Percentiles rank a stretch among this genome's conserved stretches.
phyloP scores from a whole-genome alignment of 257 asterid species.

The Nicotiana tabacum region DNA sequence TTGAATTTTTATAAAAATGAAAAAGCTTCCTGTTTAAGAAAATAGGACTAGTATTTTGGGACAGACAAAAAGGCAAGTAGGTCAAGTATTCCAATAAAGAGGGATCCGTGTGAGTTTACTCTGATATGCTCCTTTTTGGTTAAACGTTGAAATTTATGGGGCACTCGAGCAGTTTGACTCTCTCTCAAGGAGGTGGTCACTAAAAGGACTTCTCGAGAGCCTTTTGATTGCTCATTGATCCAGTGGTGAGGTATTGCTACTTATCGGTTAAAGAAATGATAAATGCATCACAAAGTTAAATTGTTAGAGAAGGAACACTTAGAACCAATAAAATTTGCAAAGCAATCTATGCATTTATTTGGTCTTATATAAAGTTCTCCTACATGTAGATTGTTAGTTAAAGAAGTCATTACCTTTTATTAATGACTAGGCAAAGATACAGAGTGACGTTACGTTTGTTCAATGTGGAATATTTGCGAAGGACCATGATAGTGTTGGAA shows the following conservation, averaged over 20 bases:
- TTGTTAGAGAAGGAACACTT: background rate
- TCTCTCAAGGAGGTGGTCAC: background rate
- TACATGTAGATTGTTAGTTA: background rate
- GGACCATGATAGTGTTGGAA: background rate
- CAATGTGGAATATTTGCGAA: background rate
- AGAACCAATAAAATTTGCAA: background rate
- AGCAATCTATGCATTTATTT: background rate
- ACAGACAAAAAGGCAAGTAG: background rate
- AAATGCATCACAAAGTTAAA: background rate
- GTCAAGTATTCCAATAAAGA: background rate
- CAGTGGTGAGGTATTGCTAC: background rate
- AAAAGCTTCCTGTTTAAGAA: background rate
- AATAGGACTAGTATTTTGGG: background rate
- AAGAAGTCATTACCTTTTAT: background rate
- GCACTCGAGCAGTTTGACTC: background rate
- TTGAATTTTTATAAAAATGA: background rate
- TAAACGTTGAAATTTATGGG: background rate
- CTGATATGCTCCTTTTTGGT: background rate
- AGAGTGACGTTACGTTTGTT: background rate
- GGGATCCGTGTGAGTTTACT: background rate
- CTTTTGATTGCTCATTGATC: background rate
- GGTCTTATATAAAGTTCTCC: background rate
- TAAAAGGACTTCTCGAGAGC: background rate
- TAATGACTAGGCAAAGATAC: background rate
- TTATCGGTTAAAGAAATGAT: background rate